Percentiles rank a stretch among this genome's conserved stretches.
Evolutionary conservation across 169 alveolate species (phyloP).

Genomic region (Plasmodium coatneyi): DNA sequence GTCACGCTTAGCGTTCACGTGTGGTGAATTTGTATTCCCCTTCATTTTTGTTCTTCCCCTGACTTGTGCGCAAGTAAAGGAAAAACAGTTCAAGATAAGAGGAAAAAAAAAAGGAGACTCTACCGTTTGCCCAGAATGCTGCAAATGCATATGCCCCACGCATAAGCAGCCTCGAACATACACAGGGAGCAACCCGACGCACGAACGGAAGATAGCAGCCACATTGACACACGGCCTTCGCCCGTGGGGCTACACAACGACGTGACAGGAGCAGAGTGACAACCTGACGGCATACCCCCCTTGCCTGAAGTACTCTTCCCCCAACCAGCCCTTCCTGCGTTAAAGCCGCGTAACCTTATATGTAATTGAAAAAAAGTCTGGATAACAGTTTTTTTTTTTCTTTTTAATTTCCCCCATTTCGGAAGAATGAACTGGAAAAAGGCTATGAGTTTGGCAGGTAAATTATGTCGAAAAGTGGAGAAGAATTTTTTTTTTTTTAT

Average conservation of each 20-base stretch:
- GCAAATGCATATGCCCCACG: neutral
- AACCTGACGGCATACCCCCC: neutral
- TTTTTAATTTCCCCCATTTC: slow-evolving; percentile 7
- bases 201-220: neutral
- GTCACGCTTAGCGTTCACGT: neutral
- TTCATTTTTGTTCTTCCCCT: neutral
- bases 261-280: neutral
- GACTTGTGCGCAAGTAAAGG: neutral
- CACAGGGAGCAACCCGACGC: neutral
- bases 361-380: neutral
- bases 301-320: neutral
- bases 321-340: neutral
- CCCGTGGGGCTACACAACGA: neutral
- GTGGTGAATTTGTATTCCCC: neutral
- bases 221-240: neutral
- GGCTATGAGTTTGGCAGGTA: slow-evolving; percentile 73
- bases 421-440: slow-evolving; percentile 73
- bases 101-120: neutral
- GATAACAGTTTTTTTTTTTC: neutral
- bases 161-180: neutral
- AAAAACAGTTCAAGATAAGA: neutral
- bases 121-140: neutral
- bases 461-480: neutral
- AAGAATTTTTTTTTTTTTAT: neutral
- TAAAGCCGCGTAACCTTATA: neutral